A percentile compares a stretch with the other conserved stretches of the same genome.
These are phyloP conservation scores for Onygena corvina DNA, from an alignment of 2,329 filamentous ascomycete species.

Conservation along the genomic window DNA sequence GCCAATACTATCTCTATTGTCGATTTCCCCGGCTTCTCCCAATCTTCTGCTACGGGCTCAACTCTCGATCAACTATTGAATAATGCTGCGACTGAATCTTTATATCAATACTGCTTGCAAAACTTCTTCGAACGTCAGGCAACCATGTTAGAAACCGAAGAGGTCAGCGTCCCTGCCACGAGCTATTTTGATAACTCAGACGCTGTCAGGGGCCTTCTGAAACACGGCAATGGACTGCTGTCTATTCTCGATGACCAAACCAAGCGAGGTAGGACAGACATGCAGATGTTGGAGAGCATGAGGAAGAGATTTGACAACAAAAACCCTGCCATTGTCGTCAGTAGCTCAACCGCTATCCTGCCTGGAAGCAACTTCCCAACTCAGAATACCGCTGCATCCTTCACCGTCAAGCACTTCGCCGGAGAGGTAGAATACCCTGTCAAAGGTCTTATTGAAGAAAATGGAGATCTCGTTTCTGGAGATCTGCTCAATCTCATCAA, in stretches of 20 bases:
- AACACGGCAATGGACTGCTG: slow-evolving; percentile 80
- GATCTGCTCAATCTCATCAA: slow-evolving; percentile 92
- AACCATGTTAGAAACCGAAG: slow-evolving; percentile 85
- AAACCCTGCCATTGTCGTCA: slow-evolving; percentile 76
- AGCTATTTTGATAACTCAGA: slow-evolving; percentile 98
- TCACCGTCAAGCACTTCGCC: slow-evolving; percentile 89
- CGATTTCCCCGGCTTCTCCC: slow-evolving; percentile 91
- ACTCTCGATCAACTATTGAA: slow-evolving; percentile 83
- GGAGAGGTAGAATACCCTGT: slow-evolving; percentile 92
- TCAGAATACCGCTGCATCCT: slow-evolving; percentile 64
- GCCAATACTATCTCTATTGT: slow-evolving; percentile 90
- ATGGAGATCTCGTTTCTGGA: slow-evolving; percentile 88
- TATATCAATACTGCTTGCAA: slow-evolving; percentile 88
- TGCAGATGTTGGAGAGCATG: slow-evolving; percentile 80
- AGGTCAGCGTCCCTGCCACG: slow-evolving; percentile 77
- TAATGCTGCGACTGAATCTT: slow-evolving; percentile 81
- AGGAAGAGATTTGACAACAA: slow-evolving; percentile 90
- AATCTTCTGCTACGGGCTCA: slow-evolving; percentile 70
- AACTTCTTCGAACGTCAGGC: slow-evolving; percentile 94
- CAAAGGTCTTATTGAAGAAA: slow-evolving; percentile 80
- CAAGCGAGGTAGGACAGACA: slow-evolving; percentile 72
- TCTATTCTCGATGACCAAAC: slow-evolving; percentile 96
- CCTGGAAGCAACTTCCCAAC: slow-evolving; percentile 85
- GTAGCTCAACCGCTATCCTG: slow-evolving; percentile 59
- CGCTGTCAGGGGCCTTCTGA: slow-evolving; percentile 80